phyloP scores from a whole-genome alignment of 176 grass and related monocot species.

The Oryza punctata region DNA sequence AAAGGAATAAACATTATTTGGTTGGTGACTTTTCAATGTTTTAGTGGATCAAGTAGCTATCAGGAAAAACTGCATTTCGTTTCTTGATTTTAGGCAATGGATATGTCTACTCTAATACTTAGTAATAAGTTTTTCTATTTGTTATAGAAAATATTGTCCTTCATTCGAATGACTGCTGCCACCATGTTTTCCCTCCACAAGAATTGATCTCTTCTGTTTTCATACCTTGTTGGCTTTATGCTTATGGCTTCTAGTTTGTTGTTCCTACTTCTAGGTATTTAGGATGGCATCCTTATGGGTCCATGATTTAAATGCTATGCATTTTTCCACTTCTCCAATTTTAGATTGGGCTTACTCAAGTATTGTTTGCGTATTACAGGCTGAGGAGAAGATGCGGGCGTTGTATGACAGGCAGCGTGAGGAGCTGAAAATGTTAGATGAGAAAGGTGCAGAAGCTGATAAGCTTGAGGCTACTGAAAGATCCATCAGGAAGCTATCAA shows the following conservation, averaged over 20 bases:
- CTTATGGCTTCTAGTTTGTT: slow-evolving; percentile 8
- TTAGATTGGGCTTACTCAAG: slow-evolving; percentile 1
- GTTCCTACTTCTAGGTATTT: background rate
- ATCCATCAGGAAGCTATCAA: slow-evolving; percentile 86
- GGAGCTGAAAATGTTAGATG: slow-evolving; percentile 64
- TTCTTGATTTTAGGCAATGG: background rate
- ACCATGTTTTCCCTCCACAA: background rate
- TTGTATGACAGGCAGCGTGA: slow-evolving; percentile 72
- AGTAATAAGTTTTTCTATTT: background rate
- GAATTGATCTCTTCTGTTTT: slow-evolving; percentile 27
- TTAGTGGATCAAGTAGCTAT: background rate
- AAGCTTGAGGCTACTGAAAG: slow-evolving; percentile 70
- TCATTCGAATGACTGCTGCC: background rate
- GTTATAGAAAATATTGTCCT: background rate
- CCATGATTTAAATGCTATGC: background rate
- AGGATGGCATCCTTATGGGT: background rate
- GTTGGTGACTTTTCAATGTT: background rate
- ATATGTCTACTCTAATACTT: background rate
- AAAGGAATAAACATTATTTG: background rate
- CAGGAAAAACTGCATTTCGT: background rate
- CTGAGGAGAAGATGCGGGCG: slow-evolving; percentile 77
- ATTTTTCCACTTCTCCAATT: background rate
- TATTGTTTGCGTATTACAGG: slow-evolving; percentile 49
- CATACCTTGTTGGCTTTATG: slow-evolving; percentile 9
- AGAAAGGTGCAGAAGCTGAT: slow-evolving; percentile 82